Evolutionary conservation across 148 eudicot genomes (phyloP), one percentile per base, ranked within the genome.

Genomic region (Diospyros lotus): DNA sequence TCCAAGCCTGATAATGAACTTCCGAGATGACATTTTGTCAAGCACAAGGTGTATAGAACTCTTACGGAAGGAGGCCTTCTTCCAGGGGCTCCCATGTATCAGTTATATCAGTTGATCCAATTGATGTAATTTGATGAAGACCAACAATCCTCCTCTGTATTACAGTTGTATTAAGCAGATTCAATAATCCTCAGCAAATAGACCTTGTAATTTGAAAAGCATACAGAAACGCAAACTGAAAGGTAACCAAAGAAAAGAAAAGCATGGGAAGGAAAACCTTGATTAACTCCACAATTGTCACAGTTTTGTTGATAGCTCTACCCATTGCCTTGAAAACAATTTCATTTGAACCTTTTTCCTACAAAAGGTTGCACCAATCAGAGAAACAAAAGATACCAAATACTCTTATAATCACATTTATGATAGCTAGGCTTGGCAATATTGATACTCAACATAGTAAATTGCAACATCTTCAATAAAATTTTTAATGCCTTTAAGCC

Each of bases 321-420:
- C 98, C 98, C 98, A 94, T 94, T 69, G 98, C 98, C 87, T 94
- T 94, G 79, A 94, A 90, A 71, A 90, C 92, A 76, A 94, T 89
- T 77, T 90, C 92, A 69, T 85, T 75, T 4, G 96, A 82, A 66
- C 86, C 92, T 80, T 95, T 92, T 72, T 95, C 97, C 98, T 95
- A 75, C 68, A 75, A 72, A 65, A 48, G 6, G 55, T 46, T 55
- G 66, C 65, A 75, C 42, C 51, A 52, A 71, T 66, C 69, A 51
- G 15, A 42, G 41, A 43, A 65, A 71, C 17, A 40, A 28, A 61
- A 38, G 18, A 44, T 3, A 58, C 58, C 56, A 58, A 10, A 45
- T 18, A 12, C 70, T 74, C 28, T 28, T 28, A 28, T 28, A 28
- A 28, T 28, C 28, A 28, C 28, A 28, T 28, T 28, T 28, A 28